Evolutionary conservation across 805 yeast genomes (phyloP).

Genomic region (Ogataea polymorpha): DNA sequence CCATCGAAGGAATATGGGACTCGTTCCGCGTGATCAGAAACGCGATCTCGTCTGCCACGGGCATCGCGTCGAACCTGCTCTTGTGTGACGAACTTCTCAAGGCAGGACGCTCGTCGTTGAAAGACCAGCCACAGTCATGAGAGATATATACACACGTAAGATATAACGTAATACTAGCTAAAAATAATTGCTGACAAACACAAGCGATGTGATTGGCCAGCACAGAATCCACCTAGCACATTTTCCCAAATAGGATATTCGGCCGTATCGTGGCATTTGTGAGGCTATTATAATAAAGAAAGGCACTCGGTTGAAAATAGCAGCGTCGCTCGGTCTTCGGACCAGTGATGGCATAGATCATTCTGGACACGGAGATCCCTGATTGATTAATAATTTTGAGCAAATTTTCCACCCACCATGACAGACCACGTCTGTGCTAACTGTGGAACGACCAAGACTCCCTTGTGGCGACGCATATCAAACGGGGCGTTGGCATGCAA

Average conservation of each 20-base stretch:
- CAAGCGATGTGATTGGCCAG: not conserved
- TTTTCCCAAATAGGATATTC: not conserved
- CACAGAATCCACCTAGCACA: not conserved
- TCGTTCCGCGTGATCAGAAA: conserved; percentile 91
- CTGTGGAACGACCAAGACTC: conserved; percentile 55
- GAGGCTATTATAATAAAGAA: not conserved
- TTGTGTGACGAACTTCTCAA: conserved; percentile 94
- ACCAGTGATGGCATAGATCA: not conserved
- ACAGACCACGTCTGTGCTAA: conserved; percentile 44
- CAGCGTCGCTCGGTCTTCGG: not conserved
- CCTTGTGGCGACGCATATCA: conserved; percentile 57
- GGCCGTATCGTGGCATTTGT: not conserved
- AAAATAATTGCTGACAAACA: not conserved
- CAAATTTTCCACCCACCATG: not conserved
- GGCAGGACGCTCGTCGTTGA: conserved; percentile 93
- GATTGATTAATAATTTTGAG: not conserved
- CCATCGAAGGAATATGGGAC: conserved; percentile 95
- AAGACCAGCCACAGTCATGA: conserved; percentile 33
- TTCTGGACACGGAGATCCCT: not conserved
- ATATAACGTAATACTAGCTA: not conserved
- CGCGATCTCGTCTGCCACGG: conserved; percentile 87
- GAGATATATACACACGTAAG: not conserved
- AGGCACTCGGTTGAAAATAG: not conserved
- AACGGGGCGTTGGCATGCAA: conserved; percentile 56
- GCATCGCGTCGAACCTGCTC: conserved; percentile 87